Evolutionary conservation across 225 moss, liverwort and hornwort species (phyloP), one percentile per base, ranked within the genome.

Genomic region (Climacium dendroides): DNA sequence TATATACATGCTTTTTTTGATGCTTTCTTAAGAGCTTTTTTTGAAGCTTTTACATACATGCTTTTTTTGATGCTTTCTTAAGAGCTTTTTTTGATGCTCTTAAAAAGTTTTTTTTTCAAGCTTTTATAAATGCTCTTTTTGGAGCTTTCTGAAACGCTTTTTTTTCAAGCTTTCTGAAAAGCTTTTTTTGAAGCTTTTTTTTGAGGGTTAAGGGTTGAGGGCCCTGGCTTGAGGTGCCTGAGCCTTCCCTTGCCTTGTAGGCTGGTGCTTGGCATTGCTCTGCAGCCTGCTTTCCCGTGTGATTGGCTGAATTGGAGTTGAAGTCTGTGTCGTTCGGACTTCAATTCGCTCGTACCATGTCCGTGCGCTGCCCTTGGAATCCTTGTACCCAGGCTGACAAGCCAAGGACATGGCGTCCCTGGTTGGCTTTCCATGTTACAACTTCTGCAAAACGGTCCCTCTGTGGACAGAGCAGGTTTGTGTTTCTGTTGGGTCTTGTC

Each of bases 381-480:
- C 74, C 25, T 74, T 64, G 89, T 89, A 52, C 59, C 35, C 19
- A n/a, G n/a, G n/a, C 43, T 59, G 58, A 61, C 55, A 63, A 64
- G 64, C 50, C 85, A 52, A 64, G 58, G 58, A 79, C n/a, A 22
- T n/a, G 64, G 41, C 58, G 83, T 73, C 80, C 80, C 67, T 84
- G 83, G 89, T 91, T 84, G 45, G 91, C 91, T 89, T 74, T 15
- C 81, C 32, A 72, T 70, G 89, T 63, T 73, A 74, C 73, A 89
- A 79, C 86, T 35, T 45, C 26, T 85, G 87, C 39, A 73, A 91
- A 91, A 91, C 91, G 89, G 84, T 59, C 50, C 50, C 10, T 50
- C 87, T 85, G 39, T 72, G 82, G 89, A 89, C 91, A 87, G 81
- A 71, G 91, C 91, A 64, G 81, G 71, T 87, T 81, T 48, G 54